Conservation (phyloP, 73 alveolate genomes). For the Effrenium voratum region DNA sequence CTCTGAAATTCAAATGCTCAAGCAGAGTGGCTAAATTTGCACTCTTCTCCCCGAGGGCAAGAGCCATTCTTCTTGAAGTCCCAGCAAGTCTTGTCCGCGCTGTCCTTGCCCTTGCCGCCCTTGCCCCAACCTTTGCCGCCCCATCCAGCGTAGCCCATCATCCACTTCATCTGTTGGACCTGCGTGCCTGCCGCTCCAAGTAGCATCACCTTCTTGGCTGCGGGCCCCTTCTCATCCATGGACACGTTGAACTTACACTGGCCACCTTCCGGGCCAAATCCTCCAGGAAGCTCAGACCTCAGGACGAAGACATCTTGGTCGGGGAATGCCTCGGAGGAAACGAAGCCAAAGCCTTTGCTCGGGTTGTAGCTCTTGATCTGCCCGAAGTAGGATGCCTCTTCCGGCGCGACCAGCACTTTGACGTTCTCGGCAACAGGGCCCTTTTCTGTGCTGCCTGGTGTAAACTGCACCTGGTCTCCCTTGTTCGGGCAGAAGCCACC, state of each 20-base stretch:
- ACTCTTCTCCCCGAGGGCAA: slow-evolving; percentile 19
- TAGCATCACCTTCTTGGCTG: slow-evolving; percentile 27
- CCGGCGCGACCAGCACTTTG: not conserved
- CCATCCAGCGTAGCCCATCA: not conserved
- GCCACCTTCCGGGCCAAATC: slow-evolving; percentile 38
- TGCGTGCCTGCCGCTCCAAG: not conserved
- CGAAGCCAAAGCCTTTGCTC: not conserved
- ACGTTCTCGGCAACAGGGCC: not conserved
- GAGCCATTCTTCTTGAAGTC: slow-evolving; percentile 65
- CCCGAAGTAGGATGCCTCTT: not conserved
- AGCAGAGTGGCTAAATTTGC: no score
- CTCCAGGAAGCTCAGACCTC: slow-evolving; percentile 27
- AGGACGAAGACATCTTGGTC: slow-evolving; percentile 16
- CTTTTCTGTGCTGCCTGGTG: not conserved
- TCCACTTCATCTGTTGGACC: slow-evolving; percentile 17
- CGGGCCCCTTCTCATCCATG: slow-evolving; percentile 26
- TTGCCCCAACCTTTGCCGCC: not conserved
- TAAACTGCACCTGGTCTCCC: not conserved
- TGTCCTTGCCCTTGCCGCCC: not conserved
- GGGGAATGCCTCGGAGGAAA: slow-evolving; percentile 22
- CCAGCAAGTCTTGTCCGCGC: not conserved
- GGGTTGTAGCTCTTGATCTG: slow-evolving; percentile 5
- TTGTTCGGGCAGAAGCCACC: not conserved
- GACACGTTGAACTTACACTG: not conserved
- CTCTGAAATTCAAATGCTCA: no score